These are phyloP conservation scores for Polychaeton citri DNA, from an alignment of 2,329 filamentous ascomycete species.

Conservation along the genomic window DNA sequence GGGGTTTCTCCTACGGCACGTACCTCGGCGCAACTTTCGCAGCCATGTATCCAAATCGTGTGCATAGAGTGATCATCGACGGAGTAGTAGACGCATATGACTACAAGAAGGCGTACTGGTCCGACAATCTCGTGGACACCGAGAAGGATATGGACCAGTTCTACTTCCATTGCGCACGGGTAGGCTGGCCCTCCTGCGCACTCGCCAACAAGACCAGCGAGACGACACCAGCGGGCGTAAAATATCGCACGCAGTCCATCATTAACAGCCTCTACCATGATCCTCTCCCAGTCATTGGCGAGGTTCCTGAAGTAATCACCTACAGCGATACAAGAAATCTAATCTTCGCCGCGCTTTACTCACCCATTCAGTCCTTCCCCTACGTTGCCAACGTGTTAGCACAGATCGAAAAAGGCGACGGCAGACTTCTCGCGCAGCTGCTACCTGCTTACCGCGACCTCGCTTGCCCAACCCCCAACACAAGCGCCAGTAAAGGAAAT, in stretches of 20 bases:
- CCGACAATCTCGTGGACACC: constrained; percentile 36
- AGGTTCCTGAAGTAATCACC: constrained; percentile 18
- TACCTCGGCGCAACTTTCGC: constrained; percentile 34
- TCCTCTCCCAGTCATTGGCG: constrained; percentile 35
- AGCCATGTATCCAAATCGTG: constrained; percentile 30
- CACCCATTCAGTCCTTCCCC: constrained; percentile 21
- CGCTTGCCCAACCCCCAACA: constrained; percentile 11
- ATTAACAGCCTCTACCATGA: constrained; percentile 24
- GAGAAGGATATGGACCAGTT: constrained; percentile 45
- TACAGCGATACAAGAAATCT: constrained; percentile 26
- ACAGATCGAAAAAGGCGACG: constrained; percentile 17
- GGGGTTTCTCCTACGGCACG: constrained; percentile 34
- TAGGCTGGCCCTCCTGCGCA: constrained; percentile 28
- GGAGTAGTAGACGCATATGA: constrained; percentile 31
- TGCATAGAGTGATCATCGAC: constrained; percentile 30
- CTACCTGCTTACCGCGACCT: constrained; percentile 26
- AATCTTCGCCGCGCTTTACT: constrained; percentile 25
- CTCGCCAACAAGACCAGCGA: constrained; percentile 34
- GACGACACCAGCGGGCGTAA: constrained; percentile 23
- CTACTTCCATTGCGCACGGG: constrained; percentile 30
- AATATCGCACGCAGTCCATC: constrained; percentile 23
- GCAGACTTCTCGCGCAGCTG: constrained; percentile 19
- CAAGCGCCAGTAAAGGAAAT: constrained; percentile 9
- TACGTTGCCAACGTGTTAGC: constrained; percentile 20
- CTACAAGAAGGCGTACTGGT: constrained; percentile 38